Evolutionary conservation across 163 green algal species (phyloP), one percentile per base, ranked within the genome.

Genomic region (Chloromonas sp.): DNA sequence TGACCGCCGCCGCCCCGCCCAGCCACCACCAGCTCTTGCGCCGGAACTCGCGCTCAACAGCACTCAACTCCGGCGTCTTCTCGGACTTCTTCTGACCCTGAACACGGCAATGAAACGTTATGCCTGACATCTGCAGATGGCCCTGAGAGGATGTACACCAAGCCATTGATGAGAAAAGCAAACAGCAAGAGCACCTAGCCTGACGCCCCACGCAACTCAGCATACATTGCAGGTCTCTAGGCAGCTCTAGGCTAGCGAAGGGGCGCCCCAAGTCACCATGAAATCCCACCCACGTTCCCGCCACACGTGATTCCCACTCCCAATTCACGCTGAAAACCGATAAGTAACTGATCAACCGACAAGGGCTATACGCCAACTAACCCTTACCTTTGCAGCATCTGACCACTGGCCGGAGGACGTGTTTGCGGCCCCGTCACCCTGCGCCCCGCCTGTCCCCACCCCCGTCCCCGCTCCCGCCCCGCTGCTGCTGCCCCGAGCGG

Each of bases 21-120:
- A 93, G 84, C 91, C 91, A 93, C 78, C 87, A 88, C 81, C 85
- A 83, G 83, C 87, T 92, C 86, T 89, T 86, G 14, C 86, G 85
- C 81, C 87, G 84, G 71, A 91, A 87, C 84, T 90, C 81, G 60
- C 86, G 84, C 83, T 92, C 88, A 15, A 86, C 88, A 0, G 86
- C 79, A 61, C 82, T 85, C 11, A 83, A 86, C 85, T 88, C 85
- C 2, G 86, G 61, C 5, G 84, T 81, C 82, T 84, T 60, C 8
- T 71, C 62, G 0, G 81, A 0, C 86, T 89, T 88, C 70, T 81
- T 83, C 60, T 91, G 79, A 58, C 86, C 86, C 86, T 90, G 84
- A 61, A 71, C 58, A 62, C 71, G 8, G 76, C 13, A 60, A 57
- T 36, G 58, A 13, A 8, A 66, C 15, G 3, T 62, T 66, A 58